Evolutionary conservation across 208 protist species (phyloP).

Genomic region (Wallacemonas collosoma): DNA sequence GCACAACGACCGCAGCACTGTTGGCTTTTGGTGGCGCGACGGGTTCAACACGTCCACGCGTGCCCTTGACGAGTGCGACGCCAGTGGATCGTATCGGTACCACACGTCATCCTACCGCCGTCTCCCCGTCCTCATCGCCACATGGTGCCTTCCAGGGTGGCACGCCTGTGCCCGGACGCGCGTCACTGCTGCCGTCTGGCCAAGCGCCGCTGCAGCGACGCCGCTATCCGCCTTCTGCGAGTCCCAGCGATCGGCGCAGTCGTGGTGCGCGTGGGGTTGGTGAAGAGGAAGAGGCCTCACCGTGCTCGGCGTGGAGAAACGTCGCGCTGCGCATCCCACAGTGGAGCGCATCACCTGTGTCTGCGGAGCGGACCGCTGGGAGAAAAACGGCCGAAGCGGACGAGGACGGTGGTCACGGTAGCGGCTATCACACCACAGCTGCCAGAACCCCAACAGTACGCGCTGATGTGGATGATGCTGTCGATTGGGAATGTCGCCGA

Average conservation of each 20-base stretch:
- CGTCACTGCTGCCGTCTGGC: slow-evolving; percentile 2
- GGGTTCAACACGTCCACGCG: too few relatives aligned
- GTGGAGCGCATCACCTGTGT: slow-evolving; percentile 15
- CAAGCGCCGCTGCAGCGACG: neutral
- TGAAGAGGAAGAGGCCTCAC: too few relatives aligned
- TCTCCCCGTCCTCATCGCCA: too few relatives aligned
- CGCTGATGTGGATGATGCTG: too few relatives aligned
- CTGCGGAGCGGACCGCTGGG: slow-evolving; percentile 2
- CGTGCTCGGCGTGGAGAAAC: neutral
- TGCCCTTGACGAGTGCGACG: too few relatives aligned
- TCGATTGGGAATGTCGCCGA: too few relatives aligned
- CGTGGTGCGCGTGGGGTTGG: neutral
- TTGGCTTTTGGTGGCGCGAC: neutral
- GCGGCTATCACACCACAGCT: too few relatives aligned
- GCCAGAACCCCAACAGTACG: too few relatives aligned
- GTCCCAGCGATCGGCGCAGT: slow-evolving; percentile 6
- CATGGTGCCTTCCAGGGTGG: too few relatives aligned
- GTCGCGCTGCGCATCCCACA: slow-evolving; percentile 21
- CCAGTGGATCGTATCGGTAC: too few relatives aligned
- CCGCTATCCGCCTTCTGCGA: neutral
- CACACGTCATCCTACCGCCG: too few relatives aligned
- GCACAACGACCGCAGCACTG: slow-evolving; percentile 2
- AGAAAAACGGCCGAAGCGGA: neutral
- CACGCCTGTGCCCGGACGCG: neutral
- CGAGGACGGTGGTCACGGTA: neutral